Conservation (phyloP, 768 basidiomycete genomes). For the Albatrellus ellisii region DNA sequence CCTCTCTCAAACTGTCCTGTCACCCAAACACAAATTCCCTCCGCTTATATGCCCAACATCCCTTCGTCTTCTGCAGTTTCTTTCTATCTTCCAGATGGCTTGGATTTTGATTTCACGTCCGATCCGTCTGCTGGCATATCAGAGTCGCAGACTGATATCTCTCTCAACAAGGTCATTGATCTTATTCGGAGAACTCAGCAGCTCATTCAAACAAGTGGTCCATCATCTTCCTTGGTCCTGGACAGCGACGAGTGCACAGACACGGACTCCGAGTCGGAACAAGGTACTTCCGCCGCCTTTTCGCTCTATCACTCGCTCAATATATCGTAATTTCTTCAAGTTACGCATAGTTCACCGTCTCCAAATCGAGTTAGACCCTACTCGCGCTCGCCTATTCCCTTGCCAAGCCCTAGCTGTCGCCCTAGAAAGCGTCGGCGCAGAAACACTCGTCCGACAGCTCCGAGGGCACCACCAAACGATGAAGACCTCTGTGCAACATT, state of each 20-base stretch:
- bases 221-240: background rate
- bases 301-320: background rate
- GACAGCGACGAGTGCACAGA: background rate
- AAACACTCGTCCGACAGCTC: conserved; percentile 18
- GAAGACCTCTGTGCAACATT: conserved; percentile 28
- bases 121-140: conserved; percentile 10
- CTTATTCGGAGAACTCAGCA: background rate
- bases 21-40: conserved; percentile 3
- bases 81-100: conserved; percentile 22
- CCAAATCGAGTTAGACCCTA: conserved; percentile 3
- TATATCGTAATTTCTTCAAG: background rate
- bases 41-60: conserved; percentile 21
- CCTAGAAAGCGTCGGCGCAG: conserved; percentile 18
- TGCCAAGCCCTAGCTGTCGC: conserved; percentile 16
- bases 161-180: conserved; percentile 39
- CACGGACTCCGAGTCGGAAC: background rate
- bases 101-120: conserved; percentile 3
- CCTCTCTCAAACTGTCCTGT: conserved; percentile 14
- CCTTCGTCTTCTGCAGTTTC: conserved; percentile 25
- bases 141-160: conserved; percentile 32
- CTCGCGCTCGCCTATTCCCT: conserved; percentile 6
- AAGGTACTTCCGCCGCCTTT: conserved; percentile 1
- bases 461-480: conserved; percentile 12
- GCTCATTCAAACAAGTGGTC: background rate
- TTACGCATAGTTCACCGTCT: conserved; percentile 23